A percentile compares a stretch with the other conserved stretches of the same genome.
These are phyloP conservation scores for Triangularia verruculosa DNA, from an alignment of 2,329 filamentous ascomycete species.

Conservation along the genomic window DNA sequence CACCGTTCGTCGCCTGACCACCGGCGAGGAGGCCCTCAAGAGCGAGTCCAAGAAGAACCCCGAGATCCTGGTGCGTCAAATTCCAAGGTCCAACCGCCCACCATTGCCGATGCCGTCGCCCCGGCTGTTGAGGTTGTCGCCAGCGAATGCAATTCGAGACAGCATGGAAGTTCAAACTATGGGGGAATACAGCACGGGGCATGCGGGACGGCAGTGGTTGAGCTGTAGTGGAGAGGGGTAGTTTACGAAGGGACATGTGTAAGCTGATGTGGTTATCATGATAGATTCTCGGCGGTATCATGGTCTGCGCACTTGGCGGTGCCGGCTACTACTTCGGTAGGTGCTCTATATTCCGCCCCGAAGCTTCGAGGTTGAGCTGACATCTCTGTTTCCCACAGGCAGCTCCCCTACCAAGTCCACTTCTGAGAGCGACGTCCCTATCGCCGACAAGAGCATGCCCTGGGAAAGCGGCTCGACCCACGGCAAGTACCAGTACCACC, in stretches of 20 bases:
- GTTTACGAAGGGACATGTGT: background rate
- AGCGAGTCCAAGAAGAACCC: conserved; percentile 56
- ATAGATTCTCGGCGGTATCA: conserved; percentile 86
- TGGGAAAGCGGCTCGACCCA: conserved; percentile 71
- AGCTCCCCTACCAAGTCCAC: conserved; percentile 80
- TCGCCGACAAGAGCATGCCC: conserved; percentile 78
- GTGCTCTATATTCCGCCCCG: conserved; percentile 21
- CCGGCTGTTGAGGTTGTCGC: background rate
- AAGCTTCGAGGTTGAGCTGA: conserved; percentile 9
- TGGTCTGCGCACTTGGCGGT: conserved; percentile 82
- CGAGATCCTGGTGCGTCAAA: conserved; percentile 45
- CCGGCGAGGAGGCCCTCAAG: conserved; percentile 50
- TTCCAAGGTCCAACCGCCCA: conserved; percentile 6
- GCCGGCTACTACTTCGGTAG: conserved; percentile 88
- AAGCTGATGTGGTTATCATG: conserved; percentile 23
- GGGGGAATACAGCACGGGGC: background rate
- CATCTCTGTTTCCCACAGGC: conserved; percentile 48
- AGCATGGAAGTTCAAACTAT: background rate
- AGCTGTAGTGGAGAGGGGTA: background rate
- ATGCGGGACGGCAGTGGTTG: background rate
- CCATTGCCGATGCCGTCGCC: background rate
- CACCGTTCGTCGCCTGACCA: conserved; percentile 49
- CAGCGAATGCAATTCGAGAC: background rate
- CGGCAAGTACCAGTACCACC: conserved; percentile 77
- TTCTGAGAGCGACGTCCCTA: conserved; percentile 74